These are phyloP conservation scores for Penicillium sp. DNA, from an alignment of 2,329 filamentous ascomycete genomes.

Conservation along the genomic window DNA sequence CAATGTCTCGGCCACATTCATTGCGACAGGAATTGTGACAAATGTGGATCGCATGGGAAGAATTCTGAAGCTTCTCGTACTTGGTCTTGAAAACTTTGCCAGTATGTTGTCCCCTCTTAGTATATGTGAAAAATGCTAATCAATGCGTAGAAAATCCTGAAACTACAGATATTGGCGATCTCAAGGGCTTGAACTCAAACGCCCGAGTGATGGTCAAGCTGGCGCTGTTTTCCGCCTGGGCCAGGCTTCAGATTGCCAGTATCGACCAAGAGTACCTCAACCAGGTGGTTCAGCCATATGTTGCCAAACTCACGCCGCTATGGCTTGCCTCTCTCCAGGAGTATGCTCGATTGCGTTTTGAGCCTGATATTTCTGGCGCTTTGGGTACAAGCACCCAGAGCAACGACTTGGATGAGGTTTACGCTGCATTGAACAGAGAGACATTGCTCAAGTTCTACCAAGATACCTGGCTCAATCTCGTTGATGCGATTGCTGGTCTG, in stretches of 20 bases:
- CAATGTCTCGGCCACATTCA: slow-evolving; percentile 97
- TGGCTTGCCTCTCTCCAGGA: slow-evolving; percentile 93
- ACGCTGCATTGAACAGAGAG: slow-evolving; percentile 90
- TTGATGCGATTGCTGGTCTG: slow-evolving; percentile 94
- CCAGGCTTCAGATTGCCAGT: slow-evolving; percentile 92
- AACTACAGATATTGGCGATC: slow-evolving; percentile 84
- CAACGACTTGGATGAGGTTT: slow-evolving; percentile 87
- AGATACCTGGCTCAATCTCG: slow-evolving; percentile 92
- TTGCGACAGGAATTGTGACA: slow-evolving; percentile 94
- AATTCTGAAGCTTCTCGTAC: slow-evolving; percentile 89
- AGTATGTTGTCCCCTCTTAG: slow-evolving; percentile 43
- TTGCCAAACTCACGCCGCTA: slow-evolving; percentile 83
- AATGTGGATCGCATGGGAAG: slow-evolving; percentile 98
- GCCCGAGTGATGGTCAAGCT: slow-evolving; percentile 98
- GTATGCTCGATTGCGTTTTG: slow-evolving; percentile 88
- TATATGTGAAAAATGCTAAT: neutral
- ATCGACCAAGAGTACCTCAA: slow-evolving; percentile 86
- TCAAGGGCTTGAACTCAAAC: slow-evolving; percentile 90
- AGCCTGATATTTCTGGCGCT: slow-evolving; percentile 94
- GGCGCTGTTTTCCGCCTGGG: slow-evolving; percentile 95
- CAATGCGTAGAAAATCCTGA: slow-evolving; percentile 60
- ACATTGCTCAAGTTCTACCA: slow-evolving; percentile 95
- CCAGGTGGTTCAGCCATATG: slow-evolving; percentile 85
- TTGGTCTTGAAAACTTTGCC: slow-evolving; percentile 88
- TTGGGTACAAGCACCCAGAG: slow-evolving; percentile 77